phyloP scores from a whole-genome alignment of 177 flowering plant species.

The Vitis hybrid region DNA sequence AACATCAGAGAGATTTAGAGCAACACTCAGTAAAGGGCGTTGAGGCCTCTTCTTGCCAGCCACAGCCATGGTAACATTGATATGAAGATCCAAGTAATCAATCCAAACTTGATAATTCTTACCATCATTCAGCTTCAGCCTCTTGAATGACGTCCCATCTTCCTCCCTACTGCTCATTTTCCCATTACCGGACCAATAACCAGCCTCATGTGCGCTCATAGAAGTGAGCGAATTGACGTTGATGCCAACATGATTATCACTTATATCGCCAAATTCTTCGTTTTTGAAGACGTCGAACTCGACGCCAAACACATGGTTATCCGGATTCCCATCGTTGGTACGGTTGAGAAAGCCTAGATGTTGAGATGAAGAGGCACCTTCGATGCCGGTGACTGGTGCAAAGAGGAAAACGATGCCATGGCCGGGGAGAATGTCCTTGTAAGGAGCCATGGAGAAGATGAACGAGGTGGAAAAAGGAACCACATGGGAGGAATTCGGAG shows the following conservation, averaged over 20 bases:
- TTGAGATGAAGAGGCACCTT: conserved; percentile 41
- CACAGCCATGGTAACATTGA: conserved; percentile 64
- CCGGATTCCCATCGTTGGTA: conserved; percentile 35
- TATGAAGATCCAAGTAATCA: conserved; percentile 39
- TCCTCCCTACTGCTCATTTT: background rate
- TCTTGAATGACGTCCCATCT: conserved; percentile 22
- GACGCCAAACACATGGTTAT: conserved; percentile 63
- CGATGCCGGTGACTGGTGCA: conserved; percentile 38
- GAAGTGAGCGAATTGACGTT: conserved; percentile 63
- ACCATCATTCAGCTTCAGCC: conserved; percentile 57
- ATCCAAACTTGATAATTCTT: conserved; percentile 81
- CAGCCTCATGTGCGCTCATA: conserved; percentile 32
- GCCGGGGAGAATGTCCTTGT: conserved; percentile 40
- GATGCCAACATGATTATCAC: conserved; percentile 75
- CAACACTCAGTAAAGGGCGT: conserved; percentile 34
- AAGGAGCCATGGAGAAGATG: conserved; percentile 74
- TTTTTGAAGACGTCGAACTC: conserved; percentile 75
- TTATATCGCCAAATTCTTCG: conserved; percentile 55
- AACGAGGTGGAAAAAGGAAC: conserved; percentile 75
- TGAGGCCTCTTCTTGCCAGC: conserved; percentile 52
- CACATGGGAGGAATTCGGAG: conserved; percentile 38
- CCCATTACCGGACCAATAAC: conserved; percentile 40
- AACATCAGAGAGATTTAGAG: conserved; percentile 47
- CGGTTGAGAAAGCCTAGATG: conserved; percentile 58
- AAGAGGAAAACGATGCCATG: conserved; percentile 77